These are phyloP conservation scores for Aspergillus latus DNA, from an alignment of 2,329 filamentous ascomycete species.

Conservation along the genomic window DNA sequence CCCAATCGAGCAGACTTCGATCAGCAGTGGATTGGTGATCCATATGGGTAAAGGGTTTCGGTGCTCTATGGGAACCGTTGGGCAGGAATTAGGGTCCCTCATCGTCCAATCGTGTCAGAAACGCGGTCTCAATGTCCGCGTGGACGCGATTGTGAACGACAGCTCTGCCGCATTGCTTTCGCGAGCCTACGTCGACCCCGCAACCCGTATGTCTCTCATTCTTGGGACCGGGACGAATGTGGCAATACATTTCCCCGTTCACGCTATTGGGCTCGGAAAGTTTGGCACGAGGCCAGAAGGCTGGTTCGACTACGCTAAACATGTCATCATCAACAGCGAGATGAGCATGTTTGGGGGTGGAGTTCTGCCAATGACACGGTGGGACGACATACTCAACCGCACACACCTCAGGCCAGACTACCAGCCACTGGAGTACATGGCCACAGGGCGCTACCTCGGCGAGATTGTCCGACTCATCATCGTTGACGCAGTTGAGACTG, in stretches of 20 bases:
- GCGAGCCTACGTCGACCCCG: conserved; percentile 60
- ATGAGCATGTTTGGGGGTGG: conserved; percentile 64
- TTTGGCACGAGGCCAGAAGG: conserved; percentile 55
- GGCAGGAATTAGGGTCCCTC: conserved; percentile 59
- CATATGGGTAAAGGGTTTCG: conserved; percentile 67
- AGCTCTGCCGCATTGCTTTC: conserved; percentile 62
- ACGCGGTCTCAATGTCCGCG: conserved; percentile 55
- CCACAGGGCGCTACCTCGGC: conserved; percentile 63
- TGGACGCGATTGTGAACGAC: conserved; percentile 66
- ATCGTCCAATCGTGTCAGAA: conserved; percentile 59
- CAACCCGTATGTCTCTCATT: conserved; percentile 63
- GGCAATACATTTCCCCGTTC: conserved; percentile 60
- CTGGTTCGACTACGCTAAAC: conserved; percentile 58
- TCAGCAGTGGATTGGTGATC: conserved; percentile 56
- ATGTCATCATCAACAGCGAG: conserved; percentile 66
- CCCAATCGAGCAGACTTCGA: conserved; percentile 64
- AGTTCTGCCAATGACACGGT: conserved; percentile 59
- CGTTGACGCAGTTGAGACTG: conserved; percentile 58
- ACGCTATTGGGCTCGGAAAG: conserved; percentile 55
- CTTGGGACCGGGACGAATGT: conserved; percentile 66
- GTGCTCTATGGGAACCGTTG: conserved; percentile 59
- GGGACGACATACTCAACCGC: conserved; percentile 61
- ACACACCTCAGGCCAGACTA: conserved; percentile 61
- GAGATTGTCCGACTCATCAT: conserved; percentile 63
- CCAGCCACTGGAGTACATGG: conserved; percentile 65